Evolutionary conservation across 805 yeast genomes (phyloP).

Genomic region (Candida xiaguanensis): DNA sequence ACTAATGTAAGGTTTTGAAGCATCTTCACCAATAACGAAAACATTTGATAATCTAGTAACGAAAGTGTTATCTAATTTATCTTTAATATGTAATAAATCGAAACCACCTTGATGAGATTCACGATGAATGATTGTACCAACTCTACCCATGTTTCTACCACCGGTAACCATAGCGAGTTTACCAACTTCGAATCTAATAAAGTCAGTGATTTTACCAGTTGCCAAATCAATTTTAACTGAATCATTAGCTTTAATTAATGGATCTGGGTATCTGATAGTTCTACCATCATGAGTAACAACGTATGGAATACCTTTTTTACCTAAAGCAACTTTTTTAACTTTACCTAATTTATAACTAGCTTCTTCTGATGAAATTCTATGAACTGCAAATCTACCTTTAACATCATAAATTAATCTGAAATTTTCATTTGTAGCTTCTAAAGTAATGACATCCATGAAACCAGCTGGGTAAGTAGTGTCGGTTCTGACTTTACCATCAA

Average conservation of each 20-base stretch:
- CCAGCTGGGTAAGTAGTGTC: conserved; percentile 99
- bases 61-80: conserved; percentile 38
- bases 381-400: conserved; percentile 99
- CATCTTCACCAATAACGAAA: conserved; percentile 39
- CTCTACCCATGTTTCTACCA: conserved; percentile 43
- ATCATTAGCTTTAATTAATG: conserved; percentile 93
- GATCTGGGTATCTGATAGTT: conserved; percentile 99
- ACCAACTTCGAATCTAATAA: conserved; percentile 38
- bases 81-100: conserved; percentile 42
- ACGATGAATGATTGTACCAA: conserved; percentile 41
- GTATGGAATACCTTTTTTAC: conserved; percentile 98
- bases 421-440: conserved; percentile 98
- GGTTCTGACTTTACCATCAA: conserved; percentile 99
- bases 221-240: conserved; percentile 96
- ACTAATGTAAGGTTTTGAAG: conserved; percentile 38
- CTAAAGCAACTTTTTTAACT: conserved; percentile 97
- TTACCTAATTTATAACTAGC: conserved; percentile 97
- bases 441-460: conserved; percentile 97
- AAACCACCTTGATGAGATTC: conserved; percentile 43
- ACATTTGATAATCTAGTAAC: conserved; percentile 42
- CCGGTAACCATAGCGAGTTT: conserved; percentile 41
- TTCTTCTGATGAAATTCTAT: conserved; percentile 99
- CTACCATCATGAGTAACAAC: conserved; percentile 99
- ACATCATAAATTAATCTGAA: conserved; percentile 98
- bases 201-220: conserved; percentile 80